Evolutionary conservation across 768 basidiomycete genomes (phyloP).

Genomic region (Pleurotus ostreatus): DNA sequence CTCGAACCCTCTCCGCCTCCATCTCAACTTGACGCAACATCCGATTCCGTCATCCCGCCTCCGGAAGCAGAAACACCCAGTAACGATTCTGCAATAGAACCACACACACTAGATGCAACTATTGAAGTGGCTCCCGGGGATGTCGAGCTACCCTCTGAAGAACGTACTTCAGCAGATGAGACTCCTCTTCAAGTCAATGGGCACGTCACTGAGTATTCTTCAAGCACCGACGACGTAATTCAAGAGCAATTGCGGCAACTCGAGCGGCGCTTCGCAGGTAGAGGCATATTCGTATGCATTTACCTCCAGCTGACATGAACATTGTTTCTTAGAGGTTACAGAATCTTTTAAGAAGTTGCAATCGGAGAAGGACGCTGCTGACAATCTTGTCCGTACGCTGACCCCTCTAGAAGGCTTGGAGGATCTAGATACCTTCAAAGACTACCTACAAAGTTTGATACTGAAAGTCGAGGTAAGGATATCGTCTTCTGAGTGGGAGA

Average conservation of each 20-base stretch:
- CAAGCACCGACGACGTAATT: constrained; percentile 44
- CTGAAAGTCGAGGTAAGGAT: constrained; percentile 65
- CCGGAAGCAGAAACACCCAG: too few species aligned
- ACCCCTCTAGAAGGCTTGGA: constrained; percentile 66
- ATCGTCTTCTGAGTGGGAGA: not conserved
- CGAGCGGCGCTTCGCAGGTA: constrained; percentile 77
- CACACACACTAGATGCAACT: too few species aligned
- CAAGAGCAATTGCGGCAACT: constrained; percentile 65
- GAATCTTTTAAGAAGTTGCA: constrained; percentile 74
- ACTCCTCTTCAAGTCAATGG: too few species aligned
- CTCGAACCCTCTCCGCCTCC: too few species aligned
- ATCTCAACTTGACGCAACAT: too few species aligned
- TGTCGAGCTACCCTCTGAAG: too few species aligned
- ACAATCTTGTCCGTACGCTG: constrained; percentile 62
- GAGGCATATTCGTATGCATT: constrained; percentile 6
- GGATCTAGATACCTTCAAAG: constrained; percentile 64
- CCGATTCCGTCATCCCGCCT: too few species aligned
- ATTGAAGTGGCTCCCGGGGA: too few species aligned
- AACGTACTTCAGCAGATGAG: too few species aligned
- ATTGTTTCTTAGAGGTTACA: constrained; percentile 56
- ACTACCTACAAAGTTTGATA: constrained; percentile 64
- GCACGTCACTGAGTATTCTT: too few species aligned
- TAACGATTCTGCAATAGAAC: too few species aligned
- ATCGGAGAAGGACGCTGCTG: constrained; percentile 65
- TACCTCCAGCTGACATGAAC: not conserved